A percentile compares a stretch with the other conserved stretches of the same genome.
Evolutionary conservation across 371 early-diverging fungal species (phyloP).

Genomic region (Scutellospora calospora): DNA sequence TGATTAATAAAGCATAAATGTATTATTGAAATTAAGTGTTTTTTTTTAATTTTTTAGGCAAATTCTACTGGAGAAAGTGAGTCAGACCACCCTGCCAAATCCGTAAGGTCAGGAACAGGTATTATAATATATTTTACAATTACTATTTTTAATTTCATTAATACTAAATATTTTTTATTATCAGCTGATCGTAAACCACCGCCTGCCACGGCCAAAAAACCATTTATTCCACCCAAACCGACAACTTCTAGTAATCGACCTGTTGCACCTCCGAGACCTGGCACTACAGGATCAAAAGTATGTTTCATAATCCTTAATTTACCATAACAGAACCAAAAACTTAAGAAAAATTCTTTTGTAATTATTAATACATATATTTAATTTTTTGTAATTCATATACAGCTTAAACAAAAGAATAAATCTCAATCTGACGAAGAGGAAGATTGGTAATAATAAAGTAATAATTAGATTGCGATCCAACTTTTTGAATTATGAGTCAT

Average conservation of each 20-base stretch:
- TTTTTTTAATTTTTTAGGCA: background rate
- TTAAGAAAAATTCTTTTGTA: background rate
- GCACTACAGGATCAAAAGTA: slow-evolving; percentile 9
- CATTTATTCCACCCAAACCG: slow-evolving; percentile 8
- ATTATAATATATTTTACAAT: background rate
- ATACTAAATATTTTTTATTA: background rate
- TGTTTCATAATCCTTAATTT: too few species aligned
- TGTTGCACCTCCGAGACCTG: slow-evolving; percentile 25
- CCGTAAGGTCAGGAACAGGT: background rate
- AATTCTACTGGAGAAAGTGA: background rate
- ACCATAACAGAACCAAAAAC: too few species aligned
- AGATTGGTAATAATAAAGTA: too few species aligned
- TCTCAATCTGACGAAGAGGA: too few species aligned
- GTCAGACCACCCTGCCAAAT: background rate
- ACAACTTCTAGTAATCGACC: background rate
- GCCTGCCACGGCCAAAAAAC: background rate
- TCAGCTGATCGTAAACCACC: background rate
- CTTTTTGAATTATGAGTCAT: too few species aligned
- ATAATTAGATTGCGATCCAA: too few species aligned
- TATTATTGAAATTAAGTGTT: background rate
- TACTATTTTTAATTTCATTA: background rate
- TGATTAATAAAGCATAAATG: too few species aligned
- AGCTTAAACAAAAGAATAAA: too few species aligned
- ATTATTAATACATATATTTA: too few species aligned
- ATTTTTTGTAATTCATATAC: too few species aligned